These are phyloP conservation scores for Ramichloridium luteum DNA, from an alignment of 2,329 filamentous ascomycete species.

Conservation along the genomic window DNA sequence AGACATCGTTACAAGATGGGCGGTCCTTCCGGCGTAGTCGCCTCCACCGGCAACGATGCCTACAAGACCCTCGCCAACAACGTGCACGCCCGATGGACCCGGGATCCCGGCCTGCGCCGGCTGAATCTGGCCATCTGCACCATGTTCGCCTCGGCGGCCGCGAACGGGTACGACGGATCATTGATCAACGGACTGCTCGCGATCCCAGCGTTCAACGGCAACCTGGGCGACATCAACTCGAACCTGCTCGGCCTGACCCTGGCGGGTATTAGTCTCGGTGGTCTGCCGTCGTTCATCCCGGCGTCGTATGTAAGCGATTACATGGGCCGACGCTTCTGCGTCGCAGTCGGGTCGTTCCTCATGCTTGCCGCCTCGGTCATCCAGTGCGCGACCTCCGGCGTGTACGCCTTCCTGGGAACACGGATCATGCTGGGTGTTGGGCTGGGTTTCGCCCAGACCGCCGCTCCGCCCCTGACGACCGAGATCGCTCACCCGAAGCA, in stretches of 20 bases:
- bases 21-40: conserved; percentile 4
- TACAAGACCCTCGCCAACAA: conserved; percentile 13
- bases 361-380: conserved; percentile 34
- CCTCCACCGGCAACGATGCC: conserved; percentile 8
- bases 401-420: conserved; percentile 16
- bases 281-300: conserved; percentile 18
- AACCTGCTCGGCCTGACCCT: conserved; percentile 19
- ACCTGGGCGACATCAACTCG: conserved; percentile 17
- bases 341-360: conserved; percentile 29
- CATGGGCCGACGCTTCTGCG: conserved; percentile 19
- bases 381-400: conserved; percentile 18
- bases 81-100: conserved; percentile 9
- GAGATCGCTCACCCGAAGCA: conserved; percentile 14
- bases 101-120: conserved; percentile 10
- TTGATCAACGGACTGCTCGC: conserved; percentile 20
- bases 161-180: conserved; percentile 24
- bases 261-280: conserved; percentile 16
- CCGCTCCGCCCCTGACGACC: conserved; percentile 11
- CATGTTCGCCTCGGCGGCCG: conserved; percentile 15
- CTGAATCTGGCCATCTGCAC: conserved; percentile 12
- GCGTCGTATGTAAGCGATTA: conserved; percentile 19
- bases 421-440: conserved; percentile 13
- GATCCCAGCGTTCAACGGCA: conserved; percentile 15
- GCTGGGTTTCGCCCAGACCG: conserved; percentile 10
- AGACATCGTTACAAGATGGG: too few species aligned